Percentiles rank a stretch among this genome's conserved stretches.
These are phyloP conservation scores for Grosmannia penicillata DNA, from an alignment of 2,329 filamentous ascomycete genomes.

Conservation along the genomic window DNA sequence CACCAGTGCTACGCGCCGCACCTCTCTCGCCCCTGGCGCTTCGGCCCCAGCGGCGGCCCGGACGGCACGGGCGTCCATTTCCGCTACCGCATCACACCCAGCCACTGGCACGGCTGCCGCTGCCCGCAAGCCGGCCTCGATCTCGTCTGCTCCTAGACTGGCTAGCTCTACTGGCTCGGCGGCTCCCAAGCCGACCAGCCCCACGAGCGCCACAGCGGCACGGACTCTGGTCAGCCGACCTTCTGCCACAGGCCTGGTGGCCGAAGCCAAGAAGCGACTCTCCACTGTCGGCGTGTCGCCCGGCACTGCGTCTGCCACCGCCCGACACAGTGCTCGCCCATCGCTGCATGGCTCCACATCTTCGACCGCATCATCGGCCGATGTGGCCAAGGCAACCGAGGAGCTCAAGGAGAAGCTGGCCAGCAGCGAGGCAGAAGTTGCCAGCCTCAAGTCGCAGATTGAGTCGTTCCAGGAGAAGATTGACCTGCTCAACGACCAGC, in stretches of 20 bases:
- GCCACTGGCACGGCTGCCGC: constrained; percentile 12
- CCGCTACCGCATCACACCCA: not conserved
- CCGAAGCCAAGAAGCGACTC: constrained; percentile 41
- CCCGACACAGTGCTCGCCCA: constrained; percentile 26
- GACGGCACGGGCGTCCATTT: not conserved
- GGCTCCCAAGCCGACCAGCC: constrained; percentile 4
- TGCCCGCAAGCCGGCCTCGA: constrained; percentile 15
- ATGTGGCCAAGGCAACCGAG: constrained; percentile 40
- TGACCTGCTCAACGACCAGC: constrained; percentile 35
- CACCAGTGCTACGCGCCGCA: constrained; percentile 16
- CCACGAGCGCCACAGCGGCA: constrained; percentile 17
- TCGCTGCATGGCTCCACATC: constrained; percentile 15
- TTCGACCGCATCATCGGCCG: constrained; percentile 13
- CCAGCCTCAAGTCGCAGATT: constrained; percentile 41
- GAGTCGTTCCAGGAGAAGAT: constrained; percentile 40
- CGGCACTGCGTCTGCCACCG: constrained; percentile 21
- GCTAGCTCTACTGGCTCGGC: not conserved
- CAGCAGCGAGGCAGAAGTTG: constrained; percentile 42
- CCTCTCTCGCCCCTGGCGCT: constrained; percentile 15
- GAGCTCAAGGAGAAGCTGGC: constrained; percentile 44
- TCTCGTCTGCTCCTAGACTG: not conserved
- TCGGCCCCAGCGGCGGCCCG: not conserved
- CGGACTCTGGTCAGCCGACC: constrained; percentile 16
- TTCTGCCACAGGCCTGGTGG: constrained; percentile 21
- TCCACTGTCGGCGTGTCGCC: constrained; percentile 31